Evolutionary conservation across 768 basidiomycete species (phyloP), one percentile per base, ranked within the genome.

Genomic region (Cystobasidium ongulense): DNA sequence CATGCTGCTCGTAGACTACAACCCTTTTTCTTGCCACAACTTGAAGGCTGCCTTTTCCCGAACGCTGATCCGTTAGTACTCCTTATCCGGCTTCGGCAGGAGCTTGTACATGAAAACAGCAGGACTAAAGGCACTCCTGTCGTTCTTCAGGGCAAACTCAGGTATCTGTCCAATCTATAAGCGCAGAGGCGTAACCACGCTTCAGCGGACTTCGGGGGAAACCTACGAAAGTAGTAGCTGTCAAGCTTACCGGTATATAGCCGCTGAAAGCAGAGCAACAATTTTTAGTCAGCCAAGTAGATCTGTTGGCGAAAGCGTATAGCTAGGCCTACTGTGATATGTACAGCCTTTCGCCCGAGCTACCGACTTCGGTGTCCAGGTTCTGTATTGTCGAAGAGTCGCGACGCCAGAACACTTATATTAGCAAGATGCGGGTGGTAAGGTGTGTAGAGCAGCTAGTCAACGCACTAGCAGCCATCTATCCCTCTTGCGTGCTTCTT

Each of bases 261-360:
- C 63, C 63, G 2, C 63, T 64, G 41, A 13, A 35, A 36, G 13
- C 41, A 23, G 3, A 59, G n/a, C 11, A 64, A 18, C 31, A 38
- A 41, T 63, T n/a, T 11, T 13, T 27, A 15, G 21, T 17, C 61
- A 36, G 18, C 10, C 11, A 5, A 5, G 33, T 39, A 63, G 61
- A 33, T 36, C 21, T n/a, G n/a, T n/a, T n/a, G n/a, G n/a, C n/a
- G n/a, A n/a, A n/a, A n/a, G 5, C 18, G 15, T 31, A 63, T 7
- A 31, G 11, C 7, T 17, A 39, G 5, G 39, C 63, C 25, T 25
- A 64, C 63, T 64, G 63, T 17, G 23, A 27, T 29, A 64, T 38
- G 33, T 64, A 64, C 63, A 64, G 63, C 17, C 41, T 64, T 25
- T 64, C 63, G 31, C 63, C 63, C 8, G 63, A 38, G 38, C 63